These are phyloP conservation scores for Tinospora cordifolia DNA, from an alignment of 164 flowering plant genomes.

Conservation along the genomic window DNA sequence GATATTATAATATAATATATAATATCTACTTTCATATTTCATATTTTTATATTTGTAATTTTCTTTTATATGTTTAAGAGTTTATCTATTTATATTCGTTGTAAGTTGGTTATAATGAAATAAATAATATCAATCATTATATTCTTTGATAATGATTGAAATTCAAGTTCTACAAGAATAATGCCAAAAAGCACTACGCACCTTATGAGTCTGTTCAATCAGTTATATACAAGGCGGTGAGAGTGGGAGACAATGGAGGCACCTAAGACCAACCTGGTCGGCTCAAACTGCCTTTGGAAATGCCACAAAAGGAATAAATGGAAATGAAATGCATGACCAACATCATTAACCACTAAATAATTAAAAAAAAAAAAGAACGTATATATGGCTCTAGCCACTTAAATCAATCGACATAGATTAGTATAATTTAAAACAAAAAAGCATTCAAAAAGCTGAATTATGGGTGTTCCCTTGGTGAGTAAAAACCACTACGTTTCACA, in stretches of 20 bases:
- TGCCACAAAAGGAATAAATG: not conserved
- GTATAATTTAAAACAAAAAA: not conserved
- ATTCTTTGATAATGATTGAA: not conserved
- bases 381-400: no score
- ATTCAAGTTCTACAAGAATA: not conserved
- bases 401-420: not conserved
- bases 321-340: not conserved
- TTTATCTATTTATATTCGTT: no score
- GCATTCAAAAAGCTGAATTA: conserved; percentile 2
- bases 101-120: no score
- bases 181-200: not conserved
- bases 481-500: no score
- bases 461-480: conserved; percentile 5
- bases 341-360: not conserved
- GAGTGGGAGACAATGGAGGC: not conserved
- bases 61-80: no score
- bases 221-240: no score
- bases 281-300: not conserved
- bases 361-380: not conserved
- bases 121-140: no score
- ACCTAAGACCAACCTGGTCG: not conserved
- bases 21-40: no score
- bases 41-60: no score
- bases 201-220: no score
- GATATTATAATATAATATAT: no score